A percentile compares a stretch with the other conserved stretches of the same genome.
Evolutionary conservation across 164 flowering plant genomes (phyloP).

Genomic region (Vitis rupestris): DNA sequence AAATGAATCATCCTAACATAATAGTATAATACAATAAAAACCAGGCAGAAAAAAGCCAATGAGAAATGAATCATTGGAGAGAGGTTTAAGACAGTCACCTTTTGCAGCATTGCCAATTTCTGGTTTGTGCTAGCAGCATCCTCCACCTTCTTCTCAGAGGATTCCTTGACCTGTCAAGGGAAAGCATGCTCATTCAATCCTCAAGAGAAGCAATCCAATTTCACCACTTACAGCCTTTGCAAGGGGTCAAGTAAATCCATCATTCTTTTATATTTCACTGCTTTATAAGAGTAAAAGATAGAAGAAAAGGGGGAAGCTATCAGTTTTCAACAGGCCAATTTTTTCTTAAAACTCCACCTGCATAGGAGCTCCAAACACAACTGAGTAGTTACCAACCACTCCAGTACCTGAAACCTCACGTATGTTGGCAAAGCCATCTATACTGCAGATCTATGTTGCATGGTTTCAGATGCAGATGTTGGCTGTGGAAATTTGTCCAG

Average conservation of each 20-base stretch:
- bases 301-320: neutral
- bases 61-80: neutral
- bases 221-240: too few relatives aligned
- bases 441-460: too few relatives aligned
- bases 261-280: too few relatives aligned
- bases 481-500: too few relatives aligned
- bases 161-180: slow-evolving; percentile 40
- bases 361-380: too few relatives aligned
- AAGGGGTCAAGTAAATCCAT: too few relatives aligned
- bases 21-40: neutral
- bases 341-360: too few relatives aligned
- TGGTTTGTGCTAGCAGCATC: slow-evolving; percentile 28
- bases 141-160: slow-evolving; percentile 26
- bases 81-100: slow-evolving; percentile 37
- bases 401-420: too few relatives aligned
- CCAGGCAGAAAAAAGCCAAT: neutral
- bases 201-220: neutral
- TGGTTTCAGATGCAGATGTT: too few relatives aligned
- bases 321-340: too few relatives aligned
- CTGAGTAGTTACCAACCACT: too few relatives aligned
- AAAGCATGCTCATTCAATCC: slow-evolving; percentile 2
- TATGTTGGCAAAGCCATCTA: too few relatives aligned
- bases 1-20: neutral
- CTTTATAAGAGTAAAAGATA: neutral
- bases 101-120: slow-evolving; percentile 42